These are phyloP conservation scores for Heracleum sosnowskyi DNA, from an alignment of 129 eudicot genomes.

Conservation along the genomic window DNA sequence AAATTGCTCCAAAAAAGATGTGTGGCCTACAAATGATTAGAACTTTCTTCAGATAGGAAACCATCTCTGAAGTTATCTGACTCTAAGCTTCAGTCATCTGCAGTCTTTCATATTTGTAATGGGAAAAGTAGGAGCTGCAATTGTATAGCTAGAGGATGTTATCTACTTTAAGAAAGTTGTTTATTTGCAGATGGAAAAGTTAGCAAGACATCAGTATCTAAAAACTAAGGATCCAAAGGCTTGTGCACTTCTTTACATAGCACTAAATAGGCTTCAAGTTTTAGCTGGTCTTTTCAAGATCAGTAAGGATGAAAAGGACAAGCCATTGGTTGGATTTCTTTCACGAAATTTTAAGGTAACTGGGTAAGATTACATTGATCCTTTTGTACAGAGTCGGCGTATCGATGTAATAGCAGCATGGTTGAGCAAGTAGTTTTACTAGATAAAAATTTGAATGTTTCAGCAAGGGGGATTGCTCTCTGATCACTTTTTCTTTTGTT, in stretches of 20 bases:
- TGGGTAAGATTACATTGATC: constrained; percentile 9
- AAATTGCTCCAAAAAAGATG: background rate
- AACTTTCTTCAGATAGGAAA: background rate
- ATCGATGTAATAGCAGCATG: background rate
- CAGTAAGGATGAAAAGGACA: constrained; percentile 92
- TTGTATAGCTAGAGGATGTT: background rate
- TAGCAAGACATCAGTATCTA: constrained; percentile 81
- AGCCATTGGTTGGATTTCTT: constrained; percentile 85
- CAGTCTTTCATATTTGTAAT: constrained; percentile 4
- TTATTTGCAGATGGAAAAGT: constrained; percentile 74
- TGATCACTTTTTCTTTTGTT: background rate
- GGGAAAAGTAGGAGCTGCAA: background rate
- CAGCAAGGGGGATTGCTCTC: background rate
- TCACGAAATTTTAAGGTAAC: constrained; percentile 91
- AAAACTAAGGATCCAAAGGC: constrained; percentile 86
- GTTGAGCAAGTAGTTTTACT: background rate
- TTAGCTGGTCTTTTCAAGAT: constrained; percentile 91
- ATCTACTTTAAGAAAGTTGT: constrained; percentile 14
- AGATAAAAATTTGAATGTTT: background rate
- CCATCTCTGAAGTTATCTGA: background rate
- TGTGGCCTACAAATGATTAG: background rate
- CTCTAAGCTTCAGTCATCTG: background rate
- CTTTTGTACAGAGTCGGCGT: background rate
- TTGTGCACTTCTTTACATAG: constrained; percentile 84
- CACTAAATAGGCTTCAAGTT: constrained; percentile 88